Percentiles rank a stretch among this genome's conserved stretches.
phyloP scores from a whole-genome alignment of 139 green algal species.

The Auxenochlorella pyrenoidosa region DNA sequence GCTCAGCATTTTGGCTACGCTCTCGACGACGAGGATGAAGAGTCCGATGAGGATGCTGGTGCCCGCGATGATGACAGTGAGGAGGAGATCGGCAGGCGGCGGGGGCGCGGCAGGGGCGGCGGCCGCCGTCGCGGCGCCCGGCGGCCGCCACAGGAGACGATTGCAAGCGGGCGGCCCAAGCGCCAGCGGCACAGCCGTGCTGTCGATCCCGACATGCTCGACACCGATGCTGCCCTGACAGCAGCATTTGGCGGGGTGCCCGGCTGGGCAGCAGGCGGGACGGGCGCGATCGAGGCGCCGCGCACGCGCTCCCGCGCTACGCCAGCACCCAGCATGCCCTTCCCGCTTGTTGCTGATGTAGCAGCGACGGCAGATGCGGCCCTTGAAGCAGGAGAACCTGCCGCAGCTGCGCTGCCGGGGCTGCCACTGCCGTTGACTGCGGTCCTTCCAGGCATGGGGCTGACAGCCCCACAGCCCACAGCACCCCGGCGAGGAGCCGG shows the following conservation, averaged over 20 bases:
- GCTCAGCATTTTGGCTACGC: not conserved
- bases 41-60: not conserved
- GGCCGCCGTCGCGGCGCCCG: not conserved
- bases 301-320: slow-evolving; percentile 2
- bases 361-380: not conserved
- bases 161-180: not conserved
- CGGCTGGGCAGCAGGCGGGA: not conserved
- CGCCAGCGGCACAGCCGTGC: slow-evolving; percentile 12
- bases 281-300: not conserved
- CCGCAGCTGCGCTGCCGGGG: not conserved
- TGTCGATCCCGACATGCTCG: slow-evolving; percentile 33
- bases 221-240: slow-evolving; percentile 16
- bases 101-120: not conserved
- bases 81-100: not conserved
- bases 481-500: not conserved
- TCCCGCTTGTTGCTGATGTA: not conserved
- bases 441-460: not conserved
- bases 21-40: not conserved
- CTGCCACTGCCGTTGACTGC: not conserved
- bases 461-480: slow-evolving; percentile 1
- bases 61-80: not conserved
- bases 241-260: not conserved
- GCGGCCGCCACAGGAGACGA: not conserved
- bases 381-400: not conserved
- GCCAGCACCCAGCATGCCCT: not conserved